These are phyloP conservation scores for Colletotrichum ledebouriae DNA, from an alignment of 2,329 filamentous ascomycete genomes.

Conservation along the genomic window DNA sequence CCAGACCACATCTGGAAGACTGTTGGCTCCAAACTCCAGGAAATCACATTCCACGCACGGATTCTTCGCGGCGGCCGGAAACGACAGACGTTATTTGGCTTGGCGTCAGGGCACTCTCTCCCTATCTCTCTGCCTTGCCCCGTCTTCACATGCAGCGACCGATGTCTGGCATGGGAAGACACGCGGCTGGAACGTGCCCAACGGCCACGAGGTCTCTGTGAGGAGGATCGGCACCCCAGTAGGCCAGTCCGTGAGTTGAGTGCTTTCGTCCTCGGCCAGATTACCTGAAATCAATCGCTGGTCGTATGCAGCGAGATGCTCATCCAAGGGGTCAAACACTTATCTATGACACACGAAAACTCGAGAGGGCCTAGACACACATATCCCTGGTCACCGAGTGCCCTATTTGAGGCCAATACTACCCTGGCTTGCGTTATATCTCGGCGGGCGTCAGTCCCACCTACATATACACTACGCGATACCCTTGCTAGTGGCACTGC, in stretches of 20 bases:
- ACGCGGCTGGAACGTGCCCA: background rate
- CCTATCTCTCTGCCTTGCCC: background rate
- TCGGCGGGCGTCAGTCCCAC: background rate
- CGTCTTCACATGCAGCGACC: conserved; percentile 8
- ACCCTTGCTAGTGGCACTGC: conserved; percentile 8
- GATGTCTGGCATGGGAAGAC: background rate
- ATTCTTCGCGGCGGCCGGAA: background rate
- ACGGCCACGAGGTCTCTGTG: background rate
- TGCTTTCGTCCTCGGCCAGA: too few relatives aligned
- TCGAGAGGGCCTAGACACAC: background rate
- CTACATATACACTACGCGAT: background rate
- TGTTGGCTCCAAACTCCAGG: too few relatives aligned
- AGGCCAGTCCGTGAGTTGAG: too few relatives aligned
- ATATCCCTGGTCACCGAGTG: background rate
- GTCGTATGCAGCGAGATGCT: too few relatives aligned
- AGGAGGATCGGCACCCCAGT: background rate
- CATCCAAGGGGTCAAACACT: background rate
- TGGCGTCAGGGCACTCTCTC: background rate
- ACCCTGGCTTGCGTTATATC: background rate
- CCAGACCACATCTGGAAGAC: too few relatives aligned
- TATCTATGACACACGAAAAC: too few relatives aligned
- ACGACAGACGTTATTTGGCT: background rate
- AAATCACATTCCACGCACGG: too few relatives aligned
- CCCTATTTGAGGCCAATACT: background rate
- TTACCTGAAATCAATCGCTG: too few relatives aligned